phyloP scores from a whole-genome alignment of 108 stramenopile species.

The Craspedostauros australis region DNA sequence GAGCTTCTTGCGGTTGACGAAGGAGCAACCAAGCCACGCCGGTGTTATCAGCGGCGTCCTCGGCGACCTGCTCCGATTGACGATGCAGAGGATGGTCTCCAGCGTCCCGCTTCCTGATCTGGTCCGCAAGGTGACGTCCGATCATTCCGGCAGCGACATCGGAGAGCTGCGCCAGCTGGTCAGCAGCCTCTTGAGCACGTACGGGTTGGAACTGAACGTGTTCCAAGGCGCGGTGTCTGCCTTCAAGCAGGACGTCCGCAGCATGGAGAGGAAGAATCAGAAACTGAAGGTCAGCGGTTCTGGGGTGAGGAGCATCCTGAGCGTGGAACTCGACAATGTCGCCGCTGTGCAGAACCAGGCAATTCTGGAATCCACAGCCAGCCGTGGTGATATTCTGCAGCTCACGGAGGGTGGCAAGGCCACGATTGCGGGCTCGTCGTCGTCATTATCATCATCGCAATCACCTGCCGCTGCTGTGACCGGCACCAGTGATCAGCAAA shows the following conservation, averaged over 20 bases:
- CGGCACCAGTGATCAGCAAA: too few species aligned
- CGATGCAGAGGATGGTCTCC: conserved; percentile 79
- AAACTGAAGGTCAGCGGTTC: conserved; percentile 28
- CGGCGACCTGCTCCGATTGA: conserved; percentile 61
- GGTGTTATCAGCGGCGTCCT: conserved; percentile 50
- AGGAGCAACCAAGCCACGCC: conserved; percentile 52
- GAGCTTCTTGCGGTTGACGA: conserved; percentile 56
- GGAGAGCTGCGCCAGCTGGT: conserved; percentile 84
- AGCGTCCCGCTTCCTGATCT: conserved; percentile 71
- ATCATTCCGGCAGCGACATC: conserved; percentile 68
- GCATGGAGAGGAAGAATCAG: conserved; percentile 37
- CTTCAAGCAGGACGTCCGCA: conserved; percentile 47
- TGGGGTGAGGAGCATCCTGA: conserved; percentile 12
- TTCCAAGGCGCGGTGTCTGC: conserved; percentile 53
- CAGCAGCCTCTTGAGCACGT: conserved; percentile 56
- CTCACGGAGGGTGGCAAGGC: conserved; percentile 15
- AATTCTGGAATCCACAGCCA: not conserved
- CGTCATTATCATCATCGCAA: too few species aligned
- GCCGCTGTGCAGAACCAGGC: not conserved
- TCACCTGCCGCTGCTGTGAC: too few species aligned
- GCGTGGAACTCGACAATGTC: conserved; percentile 5
- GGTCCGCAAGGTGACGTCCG: conserved; percentile 72
- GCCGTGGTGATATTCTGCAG: conserved; percentile 5
- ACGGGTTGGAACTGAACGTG: conserved; percentile 61
- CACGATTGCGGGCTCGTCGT: not conserved